Evolutionary conservation across 2,329 filamentous ascomycete species (phyloP), one percentile per base, ranked within the genome.

Genomic region (Pseudocercospora pini-densiflorae): DNA sequence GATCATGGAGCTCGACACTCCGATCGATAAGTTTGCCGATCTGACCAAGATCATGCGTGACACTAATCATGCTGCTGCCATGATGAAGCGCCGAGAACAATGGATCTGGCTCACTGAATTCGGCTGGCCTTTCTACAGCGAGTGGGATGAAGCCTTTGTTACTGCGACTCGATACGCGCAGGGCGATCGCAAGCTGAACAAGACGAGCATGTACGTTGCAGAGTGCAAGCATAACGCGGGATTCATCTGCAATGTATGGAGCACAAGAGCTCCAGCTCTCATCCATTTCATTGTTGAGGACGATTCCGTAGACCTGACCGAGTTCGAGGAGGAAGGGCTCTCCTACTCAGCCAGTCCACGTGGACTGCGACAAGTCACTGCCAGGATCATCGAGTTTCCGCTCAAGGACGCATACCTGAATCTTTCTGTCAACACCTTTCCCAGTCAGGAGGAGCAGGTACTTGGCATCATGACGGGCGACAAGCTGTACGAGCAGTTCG

Each of bases 221-320:
- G 59, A 68, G 29, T 71, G 69, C 29, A 31, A 45, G 12, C 60
- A 63, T 3, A 71, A 60, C 5, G 67, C 67, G 16, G 57, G 62
- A 9, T 69, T 71, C 23, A 47, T 69, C 23, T 69, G 69, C 29
- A 67, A 67, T 23, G 65, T 69, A 6, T 71, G 69, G 69, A 40
- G 47, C 19, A 69, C 69, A 7, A 40, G 67, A 47, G 36, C 59
- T 16, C 66, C 64, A 9, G 69, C 69, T 43, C 67, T 71, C 7
- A 49, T 71, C 5, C 69, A 71, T 43, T 71, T 71, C 27, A 8
- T 67, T 4, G 65, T 69, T 19, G 67, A 68, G 43, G 65, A 71
- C 16, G 40, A 66, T 4, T 59, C 63, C 10, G 24, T 65, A 21
- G 62, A 64, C 23, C 23, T 31, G 23, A 49, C 55, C 23, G 62